Conservation (phyloP, 768 basidiomycete species). For the Boletus speciosus region DNA sequence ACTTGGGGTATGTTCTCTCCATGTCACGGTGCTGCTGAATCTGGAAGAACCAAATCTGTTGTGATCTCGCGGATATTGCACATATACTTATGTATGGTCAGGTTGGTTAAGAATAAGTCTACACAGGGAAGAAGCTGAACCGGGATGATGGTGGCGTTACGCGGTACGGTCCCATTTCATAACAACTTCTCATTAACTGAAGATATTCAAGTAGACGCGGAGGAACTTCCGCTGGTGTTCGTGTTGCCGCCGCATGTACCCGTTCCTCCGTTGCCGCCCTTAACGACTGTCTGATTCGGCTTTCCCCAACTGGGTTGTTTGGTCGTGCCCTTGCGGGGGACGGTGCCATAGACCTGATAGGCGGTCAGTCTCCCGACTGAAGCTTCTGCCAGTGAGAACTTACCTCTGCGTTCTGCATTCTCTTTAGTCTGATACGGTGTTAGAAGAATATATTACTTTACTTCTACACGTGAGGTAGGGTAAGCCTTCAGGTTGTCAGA, state of each 20-base stretch:
- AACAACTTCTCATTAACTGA: too few relatives aligned
- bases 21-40: neutral
- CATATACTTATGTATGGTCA: neutral
- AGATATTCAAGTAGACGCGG: too few relatives aligned
- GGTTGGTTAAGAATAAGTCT: neutral
- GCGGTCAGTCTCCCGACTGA: neutral
- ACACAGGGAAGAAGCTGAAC: constrained; percentile 4
- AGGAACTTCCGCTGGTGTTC: neutral
- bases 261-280: neutral
- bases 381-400: neutral
- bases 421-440: neutral
- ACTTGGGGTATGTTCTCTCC: neutral
- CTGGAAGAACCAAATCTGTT: neutral
- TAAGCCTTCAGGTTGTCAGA: neutral
- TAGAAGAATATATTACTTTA: neutral
- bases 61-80: constrained; percentile 1
- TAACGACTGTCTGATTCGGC: rapidly evolving
- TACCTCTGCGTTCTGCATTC: constrained; percentile 14
- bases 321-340: neutral
- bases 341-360: neutral
- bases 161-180: neutral
- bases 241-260: neutral
- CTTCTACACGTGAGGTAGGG: constrained; percentile 3
- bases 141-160: neutral
- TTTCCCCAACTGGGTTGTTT: constrained; percentile 19